Base-by-base conservation (phyloP, 441 rosid species). In the Daphne laureola region DNA sequence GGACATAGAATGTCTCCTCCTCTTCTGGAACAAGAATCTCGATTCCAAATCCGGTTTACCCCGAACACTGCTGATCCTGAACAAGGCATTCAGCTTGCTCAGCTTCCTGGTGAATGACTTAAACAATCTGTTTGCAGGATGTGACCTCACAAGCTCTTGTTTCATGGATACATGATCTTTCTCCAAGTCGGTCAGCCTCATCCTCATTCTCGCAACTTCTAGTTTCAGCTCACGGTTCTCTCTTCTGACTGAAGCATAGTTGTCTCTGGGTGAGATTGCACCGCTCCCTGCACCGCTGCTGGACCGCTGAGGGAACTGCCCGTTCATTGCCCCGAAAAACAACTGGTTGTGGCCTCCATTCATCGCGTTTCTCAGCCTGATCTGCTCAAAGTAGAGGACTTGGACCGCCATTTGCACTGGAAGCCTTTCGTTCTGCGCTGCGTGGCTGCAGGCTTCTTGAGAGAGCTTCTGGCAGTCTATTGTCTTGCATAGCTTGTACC, bases 361-460 rank as follows among this genome's bases (percentile, higher is more conserved):
- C 96, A 86, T 92, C 12, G 96, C 96, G 48, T 87, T 91, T 53
- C 92, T 67, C 14, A 87, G 90, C 63, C 95, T 84, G 73, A 86
- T 85, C 59, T 91, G 98, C 78, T 91, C 98, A 17, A 86, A 86
- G 62, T 88, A 88, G 9, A 91, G 69, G 38, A 87, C 98, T 63
- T 91, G 98, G 43, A 91, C 95, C 3, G 98, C 95, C 98, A 87
- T 91, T 62, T 87, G 98, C 36, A 88, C 91, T 0, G 98, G 98
- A 16, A 91, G 52, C 64, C 96, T 83, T 64, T 91, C 98, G 51
- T 91, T 87, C 46, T 91, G 98, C 0, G 95, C 96, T 0, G 95
- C 98, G 12, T 91, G 96, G 74, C 96, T 85, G 70, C 98, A 91
- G 23, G 98, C 98, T 73, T 91, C 98, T 61, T 87, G 96, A 7